Conservation (phyloP, 495 filamentous ascomycete species). For the Pseudoneurospora amorphoporcata region DNA sequence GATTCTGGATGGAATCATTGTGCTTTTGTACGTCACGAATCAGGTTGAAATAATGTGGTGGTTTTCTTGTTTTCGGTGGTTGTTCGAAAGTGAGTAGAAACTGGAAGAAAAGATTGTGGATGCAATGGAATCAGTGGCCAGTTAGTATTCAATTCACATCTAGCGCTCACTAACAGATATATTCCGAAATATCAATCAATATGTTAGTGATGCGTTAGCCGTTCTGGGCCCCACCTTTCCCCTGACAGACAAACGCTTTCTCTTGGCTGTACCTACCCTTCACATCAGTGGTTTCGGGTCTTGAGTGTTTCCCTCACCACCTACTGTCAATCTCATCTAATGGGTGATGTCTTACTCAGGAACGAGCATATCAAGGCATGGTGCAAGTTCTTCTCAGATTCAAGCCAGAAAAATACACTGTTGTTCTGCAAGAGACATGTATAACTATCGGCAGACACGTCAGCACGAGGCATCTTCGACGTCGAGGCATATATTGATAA, state of each 20-base stretch:
- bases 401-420: too few relatives aligned
- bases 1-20: neutral
- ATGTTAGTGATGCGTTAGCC: neutral
- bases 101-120: neutral
- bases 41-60: too few relatives aligned
- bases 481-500: too few relatives aligned
- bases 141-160: neutral
- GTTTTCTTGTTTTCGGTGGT: neutral
- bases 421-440: too few relatives aligned
- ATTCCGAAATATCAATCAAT: accelerated
- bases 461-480: neutral
- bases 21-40: too few relatives aligned
- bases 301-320: too few relatives aligned
- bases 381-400: too few relatives aligned
- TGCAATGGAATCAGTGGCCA: neutral
- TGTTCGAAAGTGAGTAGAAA: neutral
- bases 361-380: too few relatives aligned
- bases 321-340: too few relatives aligned
- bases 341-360: too few relatives aligned
- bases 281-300: too few relatives aligned
- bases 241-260: neutral
- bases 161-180: neutral
- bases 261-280: neutral
- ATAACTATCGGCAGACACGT: too few relatives aligned
- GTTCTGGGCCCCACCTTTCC: neutral